phyloP scores from a whole-genome alignment of 148 eudicot species.

The Spergularia bocconei region DNA sequence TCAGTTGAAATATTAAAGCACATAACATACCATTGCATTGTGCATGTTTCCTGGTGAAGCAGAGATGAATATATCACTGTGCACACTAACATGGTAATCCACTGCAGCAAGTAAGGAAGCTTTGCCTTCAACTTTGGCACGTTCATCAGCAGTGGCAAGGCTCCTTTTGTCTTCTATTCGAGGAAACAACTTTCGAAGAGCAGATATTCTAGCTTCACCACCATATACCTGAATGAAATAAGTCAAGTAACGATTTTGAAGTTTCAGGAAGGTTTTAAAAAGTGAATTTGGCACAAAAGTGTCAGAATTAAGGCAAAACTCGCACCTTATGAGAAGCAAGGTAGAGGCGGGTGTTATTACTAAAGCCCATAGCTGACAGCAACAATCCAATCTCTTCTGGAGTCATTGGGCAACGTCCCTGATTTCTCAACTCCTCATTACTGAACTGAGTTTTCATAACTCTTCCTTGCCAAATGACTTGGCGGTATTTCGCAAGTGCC shows the following conservation, averaged over 20 bases:
- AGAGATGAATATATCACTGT: constrained; percentile 86
- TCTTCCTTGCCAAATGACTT: constrained; percentile 95
- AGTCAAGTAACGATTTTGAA: neutral
- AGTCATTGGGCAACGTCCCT: constrained; percentile 94
- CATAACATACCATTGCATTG: constrained; percentile 76
- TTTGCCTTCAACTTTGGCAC: constrained; percentile 68
- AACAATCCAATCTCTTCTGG: constrained; percentile 95
- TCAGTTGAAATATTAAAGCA: neutral
- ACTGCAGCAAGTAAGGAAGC: constrained; percentile 91
- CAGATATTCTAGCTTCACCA: constrained; percentile 82
- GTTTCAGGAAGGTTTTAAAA: neutral
- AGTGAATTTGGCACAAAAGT: neutral
- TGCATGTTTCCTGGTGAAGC: constrained; percentile 99
- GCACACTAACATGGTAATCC: constrained; percentile 93
- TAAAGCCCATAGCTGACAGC: constrained; percentile 83
- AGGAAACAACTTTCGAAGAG: constrained; percentile 74
- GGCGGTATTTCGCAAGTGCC: constrained; percentile 95
- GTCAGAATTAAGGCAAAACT: neutral
- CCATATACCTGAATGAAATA: constrained; percentile 60
- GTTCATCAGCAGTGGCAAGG: constrained; percentile 61
- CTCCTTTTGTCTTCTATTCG: constrained; percentile 91
- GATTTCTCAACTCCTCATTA: constrained; percentile 84
- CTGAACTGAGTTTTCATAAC: constrained; percentile 86
- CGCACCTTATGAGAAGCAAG: constrained; percentile 98
- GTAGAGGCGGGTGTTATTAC: constrained; percentile 73